Base-by-base conservation (phyloP, 441 rosid genomes). In the Syzygium syzygioides region DNA sequence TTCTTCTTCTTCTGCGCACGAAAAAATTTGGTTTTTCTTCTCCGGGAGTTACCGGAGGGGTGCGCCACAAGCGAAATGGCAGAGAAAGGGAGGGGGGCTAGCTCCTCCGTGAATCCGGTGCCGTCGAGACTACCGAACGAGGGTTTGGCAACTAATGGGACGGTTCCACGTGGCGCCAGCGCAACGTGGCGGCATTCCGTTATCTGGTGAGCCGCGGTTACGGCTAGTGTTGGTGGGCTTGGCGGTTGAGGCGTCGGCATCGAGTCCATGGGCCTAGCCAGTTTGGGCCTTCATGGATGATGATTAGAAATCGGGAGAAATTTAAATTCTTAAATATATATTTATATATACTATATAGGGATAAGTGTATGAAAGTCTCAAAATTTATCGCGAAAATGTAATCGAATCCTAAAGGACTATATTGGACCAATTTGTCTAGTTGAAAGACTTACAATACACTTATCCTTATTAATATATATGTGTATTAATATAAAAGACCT, bases 61-160 rank as follows among this genome's bases (percentile, higher is more conserved):
- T 71, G n/a, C 26, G n/a, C 50, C 17, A 11, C 52, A 20, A 37
- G 80, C n/a, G 41, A 71, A 71, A 71, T 12, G 52, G 52, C 80
- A 23, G 52, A 37, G 66, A 11, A 28, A 13, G 18, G 4, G 32
- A 28, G n/a, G 28, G 6, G 50, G 15, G 80, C 80, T 37, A 37
- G 50, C 80, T 71, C 25, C 50, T 37, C 3, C 7, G 80, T 71
- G 37, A 13, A 71, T 71, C 80, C 50, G 6, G 80, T 71, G 52
- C 80, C 17, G 17, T 71, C 52, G 52, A 20, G 28, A 23, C 80
- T 6, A 37, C 12, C 50, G 26, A 71, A 23, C 52, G 50, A 20
- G n/a, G 41, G 9, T 37, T 4, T 20, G 4, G 1, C 0, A 1
- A 12, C 28, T 26, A 37, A 13, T 71, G 23, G 9, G 0, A 2